Evolutionary conservation across 2,329 filamentous ascomycete species (phyloP).

Genomic region (Fusarium algeriense): DNA sequence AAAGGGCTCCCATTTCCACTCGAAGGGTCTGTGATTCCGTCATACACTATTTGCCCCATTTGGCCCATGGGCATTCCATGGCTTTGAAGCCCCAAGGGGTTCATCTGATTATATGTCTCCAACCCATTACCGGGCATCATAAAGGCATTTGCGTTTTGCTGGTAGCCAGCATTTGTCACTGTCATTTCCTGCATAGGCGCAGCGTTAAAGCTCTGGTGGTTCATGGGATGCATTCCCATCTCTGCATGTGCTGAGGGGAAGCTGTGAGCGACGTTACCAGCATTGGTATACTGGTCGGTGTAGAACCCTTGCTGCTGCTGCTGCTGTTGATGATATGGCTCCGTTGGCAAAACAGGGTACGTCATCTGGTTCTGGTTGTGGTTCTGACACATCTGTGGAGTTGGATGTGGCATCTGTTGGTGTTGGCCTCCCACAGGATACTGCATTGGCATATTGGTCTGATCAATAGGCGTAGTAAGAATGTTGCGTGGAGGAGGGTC

Average conservation of each 20-base stretch:
- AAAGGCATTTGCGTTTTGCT: slow-evolving; percentile 40
- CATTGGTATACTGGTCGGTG: slow-evolving; percentile 45
- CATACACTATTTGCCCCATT: slow-evolving; percentile 50
- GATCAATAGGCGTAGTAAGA: slow-evolving; percentile 45
- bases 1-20: slow-evolving; percentile 54
- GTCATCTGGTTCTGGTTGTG: slow-evolving; percentile 37
- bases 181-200: slow-evolving; percentile 46
- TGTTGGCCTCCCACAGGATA: slow-evolving; percentile 40
- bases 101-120: slow-evolving; percentile 51
- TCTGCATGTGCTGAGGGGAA: slow-evolving; percentile 43
- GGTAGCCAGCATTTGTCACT: slow-evolving; percentile 42
- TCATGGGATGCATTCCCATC: slow-evolving; percentile 46
- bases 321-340: slow-evolving; percentile 37
- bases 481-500: slow-evolving; percentile 57
- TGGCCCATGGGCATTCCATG: slow-evolving; percentile 45
- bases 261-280: slow-evolving; percentile 46
- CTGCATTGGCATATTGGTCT: slow-evolving; percentile 36
- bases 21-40: slow-evolving; percentile 49
- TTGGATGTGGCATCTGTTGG: slow-evolving; percentile 34
- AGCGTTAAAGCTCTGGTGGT: slow-evolving; percentile 41
- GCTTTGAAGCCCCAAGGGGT: slow-evolving; percentile 51
- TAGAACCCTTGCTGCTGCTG: slow-evolving; percentile 42
- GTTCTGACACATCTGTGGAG: slow-evolving; percentile 39
- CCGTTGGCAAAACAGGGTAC: slow-evolving; percentile 47
- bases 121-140: slow-evolving; percentile 46